Percentiles rank a stretch among this genome's conserved stretches.
Evolutionary conservation across 352 stramenopile species (phyloP).

Genomic region (Globisporangium carolinianum): DNA sequence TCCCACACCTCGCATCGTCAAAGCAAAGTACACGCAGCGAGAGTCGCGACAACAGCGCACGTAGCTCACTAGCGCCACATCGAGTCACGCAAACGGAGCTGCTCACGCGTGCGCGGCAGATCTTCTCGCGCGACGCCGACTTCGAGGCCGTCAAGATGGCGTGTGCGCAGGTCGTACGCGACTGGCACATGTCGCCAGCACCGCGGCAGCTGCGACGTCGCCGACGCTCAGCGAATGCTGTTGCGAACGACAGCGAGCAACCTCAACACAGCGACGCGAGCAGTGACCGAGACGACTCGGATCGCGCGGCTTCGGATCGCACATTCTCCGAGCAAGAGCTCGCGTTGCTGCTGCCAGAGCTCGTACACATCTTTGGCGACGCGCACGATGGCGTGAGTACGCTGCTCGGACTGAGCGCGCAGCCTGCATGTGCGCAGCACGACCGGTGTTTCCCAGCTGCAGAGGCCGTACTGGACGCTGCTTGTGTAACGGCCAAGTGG

Average conservation of each 20-base stretch:
- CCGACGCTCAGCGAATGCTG: background rate
- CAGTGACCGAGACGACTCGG: too few species aligned
- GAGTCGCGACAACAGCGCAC: background rate
- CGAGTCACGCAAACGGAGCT: conserved; percentile 6
- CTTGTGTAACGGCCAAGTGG: conserved; percentile 17
- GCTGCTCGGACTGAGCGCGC: conserved; percentile 13
- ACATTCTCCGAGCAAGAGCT: conserved; percentile 12
- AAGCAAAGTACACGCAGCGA: background rate
- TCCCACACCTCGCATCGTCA: background rate
- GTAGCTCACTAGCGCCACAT: background rate
- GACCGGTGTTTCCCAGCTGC: conserved; percentile 11
- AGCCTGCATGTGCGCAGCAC: conserved; percentile 2
- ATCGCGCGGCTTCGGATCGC: background rate
- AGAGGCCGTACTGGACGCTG: background rate
- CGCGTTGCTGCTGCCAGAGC: conserved; percentile 16
- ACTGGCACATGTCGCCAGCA: background rate
- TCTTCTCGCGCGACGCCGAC: conserved; percentile 16
- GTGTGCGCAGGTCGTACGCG: conserved; percentile 8
- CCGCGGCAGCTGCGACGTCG: background rate
- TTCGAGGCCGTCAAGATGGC: conserved; percentile 17
- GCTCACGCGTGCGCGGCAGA: conserved; percentile 1
- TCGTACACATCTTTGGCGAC: conserved; percentile 24
- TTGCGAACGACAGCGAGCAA: conserved; percentile 1
- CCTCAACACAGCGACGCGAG: background rate
- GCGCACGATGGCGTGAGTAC: conserved; percentile 18